A percentile compares a stretch with the other conserved stretches of the same genome.
Conservation (phyloP, 83 land plant genomes). For the Picea abies region DNA sequence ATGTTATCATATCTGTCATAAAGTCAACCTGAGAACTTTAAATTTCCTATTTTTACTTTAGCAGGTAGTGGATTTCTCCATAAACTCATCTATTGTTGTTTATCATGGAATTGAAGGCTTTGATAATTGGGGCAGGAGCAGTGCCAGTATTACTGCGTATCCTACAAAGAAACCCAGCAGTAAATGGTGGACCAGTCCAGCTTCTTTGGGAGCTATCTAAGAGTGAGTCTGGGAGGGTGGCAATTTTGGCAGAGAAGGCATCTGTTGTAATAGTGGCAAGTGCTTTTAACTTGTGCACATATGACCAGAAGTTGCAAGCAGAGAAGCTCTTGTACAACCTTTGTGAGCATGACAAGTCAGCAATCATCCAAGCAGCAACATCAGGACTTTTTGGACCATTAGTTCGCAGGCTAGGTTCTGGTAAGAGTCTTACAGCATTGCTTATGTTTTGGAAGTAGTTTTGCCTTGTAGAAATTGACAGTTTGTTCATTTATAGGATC, state of each 20-base stretch:
- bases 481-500: background rate
- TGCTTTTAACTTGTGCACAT: constrained; percentile 23
- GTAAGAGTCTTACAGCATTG: constrained; percentile 9
- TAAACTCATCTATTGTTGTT: constrained; percentile 3
- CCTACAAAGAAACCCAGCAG: constrained; percentile 21
- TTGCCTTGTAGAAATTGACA: background rate
- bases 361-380: constrained; percentile 21
- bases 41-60: background rate
- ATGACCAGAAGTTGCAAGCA: constrained; percentile 27
- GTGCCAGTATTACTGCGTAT: constrained; percentile 21
- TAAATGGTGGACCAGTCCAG: constrained; percentile 26
- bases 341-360: constrained; percentile 17
- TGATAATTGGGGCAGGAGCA: constrained; percentile 21
- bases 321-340: constrained; percentile 23
- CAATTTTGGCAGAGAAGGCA: constrained; percentile 20
- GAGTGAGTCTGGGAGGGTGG: constrained; percentile 14
- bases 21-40: background rate
- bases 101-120: constrained; percentile 21
- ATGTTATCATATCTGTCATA: background rate
- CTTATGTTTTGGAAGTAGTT: background rate
- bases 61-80: background rate
- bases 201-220: constrained; percentile 31
- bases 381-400: constrained; percentile 27
- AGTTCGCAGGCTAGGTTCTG: constrained; percentile 11
- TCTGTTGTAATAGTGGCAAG: constrained; percentile 21